Evolutionary conservation across 805 yeast genomes (phyloP).

Genomic region (Candida odintsovae): DNA sequence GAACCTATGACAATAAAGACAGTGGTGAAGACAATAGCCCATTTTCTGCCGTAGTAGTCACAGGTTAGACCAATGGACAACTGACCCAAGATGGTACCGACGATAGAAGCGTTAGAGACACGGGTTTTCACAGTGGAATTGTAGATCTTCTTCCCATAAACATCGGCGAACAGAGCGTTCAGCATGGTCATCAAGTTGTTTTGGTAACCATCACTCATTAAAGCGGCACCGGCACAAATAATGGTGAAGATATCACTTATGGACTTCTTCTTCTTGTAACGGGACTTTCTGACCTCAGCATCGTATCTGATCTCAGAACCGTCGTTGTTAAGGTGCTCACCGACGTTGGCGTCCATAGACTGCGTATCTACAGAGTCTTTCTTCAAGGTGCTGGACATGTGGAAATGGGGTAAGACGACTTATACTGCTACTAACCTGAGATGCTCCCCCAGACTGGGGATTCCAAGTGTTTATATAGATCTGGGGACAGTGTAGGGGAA

Average conservation of each 20-base stretch:
- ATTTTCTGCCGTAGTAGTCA: constrained; percentile 63
- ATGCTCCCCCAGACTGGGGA: neutral
- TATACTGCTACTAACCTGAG: neutral
- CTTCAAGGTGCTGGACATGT: neutral
- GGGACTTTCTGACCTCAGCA: constrained; percentile 15
- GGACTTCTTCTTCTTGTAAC: constrained; percentile 23
- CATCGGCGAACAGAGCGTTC: constrained; percentile 48
- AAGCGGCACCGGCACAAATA: constrained; percentile 62
- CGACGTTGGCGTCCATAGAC: neutral
- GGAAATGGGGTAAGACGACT: too few relatives aligned
- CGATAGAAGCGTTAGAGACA: constrained; percentile 63
- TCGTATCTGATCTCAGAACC: constrained; percentile 10
- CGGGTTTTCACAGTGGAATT: constrained; percentile 46
- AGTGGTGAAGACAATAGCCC: constrained; percentile 65
- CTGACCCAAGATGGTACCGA: constrained; percentile 70
- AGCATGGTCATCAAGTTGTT: constrained; percentile 69
- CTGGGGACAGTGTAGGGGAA: neutral
- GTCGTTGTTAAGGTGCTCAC: neutral
- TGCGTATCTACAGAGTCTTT: neutral
- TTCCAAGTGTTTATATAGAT: neutral
- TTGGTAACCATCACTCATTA: constrained; percentile 74
- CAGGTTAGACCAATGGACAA: constrained; percentile 58
- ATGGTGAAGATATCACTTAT: constrained; percentile 39
- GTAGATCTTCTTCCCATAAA: constrained; percentile 31
- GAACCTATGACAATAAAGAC: constrained; percentile 58